These are phyloP conservation scores for Pichia rugopelliculosa DNA, from an alignment of 805 yeast species.

Conservation along the genomic window DNA sequence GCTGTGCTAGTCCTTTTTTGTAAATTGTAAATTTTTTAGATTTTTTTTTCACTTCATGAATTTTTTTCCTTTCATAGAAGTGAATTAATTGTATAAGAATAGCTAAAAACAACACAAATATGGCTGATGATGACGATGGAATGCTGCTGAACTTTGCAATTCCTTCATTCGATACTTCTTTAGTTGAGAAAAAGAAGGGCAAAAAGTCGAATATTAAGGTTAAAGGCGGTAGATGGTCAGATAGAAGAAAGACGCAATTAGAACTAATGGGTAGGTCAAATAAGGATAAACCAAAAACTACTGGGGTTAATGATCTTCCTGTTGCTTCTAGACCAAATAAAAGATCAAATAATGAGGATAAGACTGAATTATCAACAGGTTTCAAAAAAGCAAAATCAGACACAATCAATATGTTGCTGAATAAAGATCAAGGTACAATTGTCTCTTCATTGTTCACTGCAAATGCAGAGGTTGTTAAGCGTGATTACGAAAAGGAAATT, in stretches of 20 bases:
- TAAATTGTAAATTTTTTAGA: too few species aligned
- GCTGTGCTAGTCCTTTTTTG: background rate
- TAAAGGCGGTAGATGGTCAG: slow-evolving; percentile 78
- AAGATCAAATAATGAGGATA: background rate
- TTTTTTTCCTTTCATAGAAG: background rate
- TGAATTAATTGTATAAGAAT: background rate
- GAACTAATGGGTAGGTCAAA: slow-evolving; percentile 38
- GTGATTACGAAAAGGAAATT: slow-evolving; percentile 28
- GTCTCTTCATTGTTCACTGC: slow-evolving; percentile 83
- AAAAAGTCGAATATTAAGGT: slow-evolving; percentile 29
- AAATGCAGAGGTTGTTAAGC: slow-evolving; percentile 44
- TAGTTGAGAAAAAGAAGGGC: slow-evolving; percentile 13
- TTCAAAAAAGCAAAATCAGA: slow-evolving; percentile 22
- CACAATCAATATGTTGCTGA: slow-evolving; percentile 16
- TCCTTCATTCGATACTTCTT: slow-evolving; percentile 17
- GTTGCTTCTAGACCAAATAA: slow-evolving; percentile 2
- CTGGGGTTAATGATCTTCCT: slow-evolving; percentile 12
- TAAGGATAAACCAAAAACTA: slow-evolving; percentile 9
- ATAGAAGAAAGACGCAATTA: slow-evolving; percentile 57
- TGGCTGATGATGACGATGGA: slow-evolving; percentile 40
- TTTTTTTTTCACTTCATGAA: background rate
- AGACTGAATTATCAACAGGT: background rate
- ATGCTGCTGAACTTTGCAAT: slow-evolving; percentile 65
- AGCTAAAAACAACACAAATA: background rate
- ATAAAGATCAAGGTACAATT: slow-evolving; percentile 50